Base-by-base conservation (phyloP, 2,329 filamentous ascomycete genomes). In the Beauveria scarabaeidicola region DNA sequence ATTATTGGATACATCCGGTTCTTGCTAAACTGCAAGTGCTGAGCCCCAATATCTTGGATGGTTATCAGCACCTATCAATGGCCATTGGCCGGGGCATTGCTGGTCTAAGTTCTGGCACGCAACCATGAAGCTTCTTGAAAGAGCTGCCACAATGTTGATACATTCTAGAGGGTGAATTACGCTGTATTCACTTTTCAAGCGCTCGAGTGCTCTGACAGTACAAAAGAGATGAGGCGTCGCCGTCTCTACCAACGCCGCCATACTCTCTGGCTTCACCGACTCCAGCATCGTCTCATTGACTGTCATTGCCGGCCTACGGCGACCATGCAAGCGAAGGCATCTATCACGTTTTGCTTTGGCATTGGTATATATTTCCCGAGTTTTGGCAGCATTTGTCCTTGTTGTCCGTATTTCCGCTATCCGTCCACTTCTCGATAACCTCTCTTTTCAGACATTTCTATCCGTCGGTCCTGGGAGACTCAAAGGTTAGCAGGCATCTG, bases 21-120 rank as follows among this genome's bases (percentile, higher is more conserved):
- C 62, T 72, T n/a, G 62, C 64, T 29, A 63, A 66, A 50, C 62
- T 70, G 44, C 73, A 11, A 19, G 47, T 36, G 13, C 6, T 17
- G n/a, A 7, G n/a, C 4, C n/a, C 47, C 13, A 11, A 51, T 4
- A 36, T 3, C 4, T 9, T 40, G 38, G 13, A 40, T 15, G 8
- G 13, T 40, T 10, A 15, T 15, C 15, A 13, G 15, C 15, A 8
- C 5, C 15, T 13, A 7, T 19, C 48, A 32, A 73, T 79, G 71
- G 77, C 74, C 0, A 66, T 79, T 27, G 73, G 75, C 1, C 72
- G 78, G 36, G 77, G 78, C 3, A 69, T 78, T 25, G 74, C 75
- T 10, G 76, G 78, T 3, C 75, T 80, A 19, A 77, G 78, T 52
- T 71, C 75, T 7, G 65, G 63, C 61, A 21, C 2, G 55, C 17